Percentiles rank a stretch among this genome's conserved stretches.
phyloP scores from a whole-genome alignment of 192 early-diverging fungal genomes.

The Thoreauomyces humboldtii region DNA sequence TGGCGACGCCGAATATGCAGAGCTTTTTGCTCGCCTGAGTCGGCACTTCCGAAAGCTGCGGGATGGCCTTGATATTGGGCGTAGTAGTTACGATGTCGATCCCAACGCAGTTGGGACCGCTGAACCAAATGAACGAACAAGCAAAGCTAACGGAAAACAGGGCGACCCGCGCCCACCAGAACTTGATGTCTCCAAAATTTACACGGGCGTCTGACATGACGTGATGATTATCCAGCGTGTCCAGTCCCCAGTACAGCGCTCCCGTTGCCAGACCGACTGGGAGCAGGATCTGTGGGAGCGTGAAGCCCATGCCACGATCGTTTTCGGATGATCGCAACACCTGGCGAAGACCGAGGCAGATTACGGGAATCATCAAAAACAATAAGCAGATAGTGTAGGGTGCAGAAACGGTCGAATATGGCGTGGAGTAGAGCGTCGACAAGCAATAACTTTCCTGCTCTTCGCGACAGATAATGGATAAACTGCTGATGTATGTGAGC shows the following conservation, averaged over 20 bases:
- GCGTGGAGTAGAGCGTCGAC: conserved; percentile 75
- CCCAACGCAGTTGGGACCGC: conserved; percentile 37
- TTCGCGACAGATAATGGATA: conserved; percentile 79
- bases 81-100: conserved; percentile 18
- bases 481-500: conserved; percentile 58
- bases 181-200: conserved; percentile 16
- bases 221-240: conserved; percentile 43
- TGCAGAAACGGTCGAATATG: conserved; percentile 52
- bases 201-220: neutral
- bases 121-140: conserved; percentile 33
- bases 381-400: conserved; percentile 46
- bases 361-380: conserved; percentile 36
- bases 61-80: neutral
- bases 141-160: conserved; percentile 18
- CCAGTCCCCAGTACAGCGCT: conserved; percentile 45
- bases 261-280: conserved; percentile 25
- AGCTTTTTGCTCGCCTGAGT: conserved; percentile 1
- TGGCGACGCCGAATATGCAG: conserved; percentile 56
- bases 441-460: conserved; percentile 79
- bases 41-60: neutral
- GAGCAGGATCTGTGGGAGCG: conserved; percentile 14
- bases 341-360: conserved; percentile 36
- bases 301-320: conserved; percentile 37
- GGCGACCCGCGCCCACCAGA: conserved; percentile 37
- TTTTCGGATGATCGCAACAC: conserved; percentile 51